Conservation (phyloP, 306 rosid genomes). For the Glycine tomentella region DNA sequence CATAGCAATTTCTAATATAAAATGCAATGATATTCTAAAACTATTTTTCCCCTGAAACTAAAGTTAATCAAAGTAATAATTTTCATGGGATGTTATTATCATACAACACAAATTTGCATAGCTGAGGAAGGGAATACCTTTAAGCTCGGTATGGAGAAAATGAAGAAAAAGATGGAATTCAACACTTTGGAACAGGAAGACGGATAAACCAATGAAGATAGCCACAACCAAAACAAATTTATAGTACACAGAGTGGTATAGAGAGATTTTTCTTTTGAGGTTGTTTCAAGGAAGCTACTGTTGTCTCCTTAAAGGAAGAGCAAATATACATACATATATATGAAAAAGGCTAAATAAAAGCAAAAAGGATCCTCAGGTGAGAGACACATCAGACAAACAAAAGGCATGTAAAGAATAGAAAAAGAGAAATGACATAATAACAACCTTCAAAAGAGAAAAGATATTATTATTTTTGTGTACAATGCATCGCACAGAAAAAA, state of each 20-base stretch:
- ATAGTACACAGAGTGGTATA: background rate
- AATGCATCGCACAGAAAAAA: slow-evolving; percentile 32
- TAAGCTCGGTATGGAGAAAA: background rate
- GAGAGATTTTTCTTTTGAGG: slow-evolving; percentile 24
- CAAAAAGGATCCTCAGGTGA: slow-evolving; percentile 39
- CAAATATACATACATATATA: background rate
- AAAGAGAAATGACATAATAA: background rate
- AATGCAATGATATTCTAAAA: slow-evolving; percentile 6
- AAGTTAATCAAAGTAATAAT: background rate
- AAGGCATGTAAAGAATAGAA: slow-evolving; percentile 30
- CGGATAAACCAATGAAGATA: slow-evolving; percentile 20
- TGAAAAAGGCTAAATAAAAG: slow-evolving; percentile 29
- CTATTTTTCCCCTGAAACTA: background rate
- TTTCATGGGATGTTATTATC: background rate
- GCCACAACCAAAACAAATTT: background rate
- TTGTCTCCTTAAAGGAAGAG: slow-evolving; percentile 19
- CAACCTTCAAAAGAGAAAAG: too few relatives aligned
- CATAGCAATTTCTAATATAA: background rate
- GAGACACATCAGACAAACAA: slow-evolving; percentile 16
- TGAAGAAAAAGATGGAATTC: slow-evolving; percentile 20
- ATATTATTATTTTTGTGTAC: slow-evolving; percentile 22
- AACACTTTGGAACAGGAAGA: slow-evolving; percentile 18
- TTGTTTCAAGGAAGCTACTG: slow-evolving; percentile 54
- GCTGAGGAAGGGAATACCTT: slow-evolving; percentile 42
- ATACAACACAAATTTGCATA: slow-evolving; percentile 3